Conservation (phyloP, 169 alveolate genomes). For the Miamiensis avidus region DNA sequence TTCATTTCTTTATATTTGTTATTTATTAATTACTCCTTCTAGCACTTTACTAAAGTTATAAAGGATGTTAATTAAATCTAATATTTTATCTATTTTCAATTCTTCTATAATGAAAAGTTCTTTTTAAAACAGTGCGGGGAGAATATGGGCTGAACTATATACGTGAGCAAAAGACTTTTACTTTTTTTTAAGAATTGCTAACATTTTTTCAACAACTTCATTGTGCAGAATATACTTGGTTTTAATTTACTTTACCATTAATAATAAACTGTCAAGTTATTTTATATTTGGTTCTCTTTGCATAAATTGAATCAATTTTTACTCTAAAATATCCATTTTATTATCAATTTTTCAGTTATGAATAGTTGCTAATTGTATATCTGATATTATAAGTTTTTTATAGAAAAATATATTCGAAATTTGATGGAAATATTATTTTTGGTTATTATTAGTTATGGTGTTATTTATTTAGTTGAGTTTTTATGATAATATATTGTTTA, state of each 20-base stretch:
- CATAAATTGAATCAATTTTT: too few relatives aligned
- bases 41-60: too few relatives aligned
- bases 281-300: not conserved
- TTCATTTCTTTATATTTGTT: not conserved
- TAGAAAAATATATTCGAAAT: too few relatives aligned
- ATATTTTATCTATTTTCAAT: not conserved
- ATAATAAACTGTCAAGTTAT: not conserved
- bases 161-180: not conserved
- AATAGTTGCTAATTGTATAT: too few relatives aligned
- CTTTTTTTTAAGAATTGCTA: not conserved
- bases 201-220: not conserved
- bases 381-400: too few relatives aligned
- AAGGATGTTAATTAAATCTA: not conserved
- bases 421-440: too few relatives aligned
- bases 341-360: too few relatives aligned
- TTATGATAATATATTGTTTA: too few relatives aligned
- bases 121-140: not conserved
- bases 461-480: too few relatives aligned
- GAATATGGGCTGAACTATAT: not conserved
- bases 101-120: not conserved
- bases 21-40: not conserved
- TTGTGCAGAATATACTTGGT: not conserved
- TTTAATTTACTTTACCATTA: not conserved
- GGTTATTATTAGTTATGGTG: too few relatives aligned
- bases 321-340: not conserved